Evolutionary conservation across 371 early-diverging fungal species (phyloP), one percentile per base, ranked within the genome.

Genomic region (Batrachochytrium dendrobatidis): DNA sequence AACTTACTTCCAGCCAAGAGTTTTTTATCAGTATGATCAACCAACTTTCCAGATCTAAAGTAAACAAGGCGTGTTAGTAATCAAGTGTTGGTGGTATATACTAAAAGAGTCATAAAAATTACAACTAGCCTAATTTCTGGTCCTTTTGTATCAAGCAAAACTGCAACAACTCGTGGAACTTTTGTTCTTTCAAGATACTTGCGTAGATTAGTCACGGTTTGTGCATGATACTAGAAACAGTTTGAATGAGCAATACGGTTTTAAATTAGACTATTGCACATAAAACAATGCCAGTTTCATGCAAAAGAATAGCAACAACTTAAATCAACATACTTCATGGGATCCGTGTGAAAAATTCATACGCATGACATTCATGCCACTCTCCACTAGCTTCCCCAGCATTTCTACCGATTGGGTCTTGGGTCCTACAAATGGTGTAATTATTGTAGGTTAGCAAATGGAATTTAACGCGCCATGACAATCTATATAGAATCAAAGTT

Each of bases 341-440:
- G 87, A 81, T 28, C 96, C 96, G 76, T 96, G 96, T 39, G 94
- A 93, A 67, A 96, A 95, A 83, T 94, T 94, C 72, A 77, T 87
- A 62, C 99, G 88, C 52, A 88, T 91, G 60, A 99, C 89, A 73
- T 90, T 94, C 85, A 99, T 89, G 54, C 99, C 99, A 17, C 91
- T 88, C 62, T 89, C 81, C 65, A 91, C 83, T 61, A 95, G 82
- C 70, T 88, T 81, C 39, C 82, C 83, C 48, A 95, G 76, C 82
- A 82, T 85, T 69, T 94, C 93, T 39, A 89, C 86, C 5, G 71
- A 67, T 46, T 75, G 76, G 6, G 76, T 75, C 56, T 75, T 75
- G 49, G 76, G 76, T 3, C 72, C 71, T 71, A 46, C 8, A 26
- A n/a, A 56, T 26, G 24, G 29, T n/a, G n/a, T n/a, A n/a, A n/a